These are phyloP conservation scores for Blastomyces gilchristii DNA, from an alignment of 2,329 filamentous ascomycete genomes.

Conservation along the genomic window DNA sequence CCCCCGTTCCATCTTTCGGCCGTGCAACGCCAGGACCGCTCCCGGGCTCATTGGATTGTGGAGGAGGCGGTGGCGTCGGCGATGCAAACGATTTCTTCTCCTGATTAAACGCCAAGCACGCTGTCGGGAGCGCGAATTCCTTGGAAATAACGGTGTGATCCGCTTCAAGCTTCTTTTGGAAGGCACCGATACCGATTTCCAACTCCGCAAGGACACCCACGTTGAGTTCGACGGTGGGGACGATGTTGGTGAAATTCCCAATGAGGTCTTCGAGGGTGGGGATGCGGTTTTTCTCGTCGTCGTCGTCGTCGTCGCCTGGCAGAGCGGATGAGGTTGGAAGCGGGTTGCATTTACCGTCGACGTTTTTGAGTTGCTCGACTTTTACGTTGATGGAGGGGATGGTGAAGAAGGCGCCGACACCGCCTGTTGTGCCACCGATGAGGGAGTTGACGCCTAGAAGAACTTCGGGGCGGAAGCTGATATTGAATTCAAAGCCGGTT, in stretches of 20 bases:
- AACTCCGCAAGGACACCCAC: slow-evolving; percentile 16
- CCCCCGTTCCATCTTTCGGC: not conserved
- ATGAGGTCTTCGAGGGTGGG: slow-evolving; percentile 8
- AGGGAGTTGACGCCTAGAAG: slow-evolving; percentile 16
- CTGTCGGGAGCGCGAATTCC: slow-evolving; percentile 15
- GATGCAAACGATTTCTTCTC: slow-evolving; percentile 10
- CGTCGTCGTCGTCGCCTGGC: not conserved
- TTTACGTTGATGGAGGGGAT: slow-evolving; percentile 19
- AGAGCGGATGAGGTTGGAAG: not conserved
- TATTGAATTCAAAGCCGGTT: slow-evolving; percentile 11
- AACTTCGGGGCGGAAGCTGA: slow-evolving; percentile 16
- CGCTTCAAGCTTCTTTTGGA: not conserved
- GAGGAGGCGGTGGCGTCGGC: slow-evolving; percentile 1
- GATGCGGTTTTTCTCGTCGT: not conserved
- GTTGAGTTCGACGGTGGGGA: slow-evolving; percentile 17
- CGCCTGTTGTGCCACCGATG: slow-evolving; percentile 13
- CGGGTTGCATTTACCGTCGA: slow-evolving; percentile 17
- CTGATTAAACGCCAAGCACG: slow-evolving; percentile 17
- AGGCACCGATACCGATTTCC: slow-evolving; percentile 12
- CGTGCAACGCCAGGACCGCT: not conserved
- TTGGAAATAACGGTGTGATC: slow-evolving; percentile 12
- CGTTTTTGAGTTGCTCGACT: slow-evolving; percentile 14
- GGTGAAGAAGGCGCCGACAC: slow-evolving; percentile 18
- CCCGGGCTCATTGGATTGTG: not conserved
- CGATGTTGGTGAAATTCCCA: slow-evolving; percentile 16